Evolutionary conservation across 306 rosid genomes (phyloP), one percentile per base, ranked within the genome.

Genomic region (Astragalus membranaceus): DNA sequence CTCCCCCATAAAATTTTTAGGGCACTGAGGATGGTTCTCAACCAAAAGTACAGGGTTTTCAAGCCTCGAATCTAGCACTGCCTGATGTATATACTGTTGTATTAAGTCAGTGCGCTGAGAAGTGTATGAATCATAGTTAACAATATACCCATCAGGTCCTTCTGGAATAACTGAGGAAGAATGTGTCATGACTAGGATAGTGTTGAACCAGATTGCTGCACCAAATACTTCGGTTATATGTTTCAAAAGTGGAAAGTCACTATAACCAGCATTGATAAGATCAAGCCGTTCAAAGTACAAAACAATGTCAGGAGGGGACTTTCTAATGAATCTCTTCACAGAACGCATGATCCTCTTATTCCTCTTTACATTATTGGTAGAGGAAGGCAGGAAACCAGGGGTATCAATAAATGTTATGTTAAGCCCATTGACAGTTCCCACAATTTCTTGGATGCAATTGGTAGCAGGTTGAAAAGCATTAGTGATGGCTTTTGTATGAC

Each of bases 391-490:
- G 72, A 95, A 83, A 69, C 99, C 99, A 42, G 99, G 99, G 64
- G 99, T 95, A 76, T 95, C 99, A 23, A 95, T 89, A 56, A 95
- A 62, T 6, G 86, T 83, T 70, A 89, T 65, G 79, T 73, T 84
- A 69, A 91, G 77, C 54, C 99, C 96, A 57, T 89, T 86, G 32
- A 89, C 69, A 50, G 78, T 83, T 76, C 97, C 99, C 49, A 75
- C 88, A 82, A 91, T 81, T 82, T 95, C 97, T 58, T 52, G 91
- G 75, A 95, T 86, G 68, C 72, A 53, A 69, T 82, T 83, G 60
- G 99, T 95, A 64, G 95, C 99, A 46, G 97, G 99, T 77, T 20
- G 95, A 83, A 91, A 95, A 69, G 99, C 92, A 83, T 89, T 85
- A 16, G 99, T 95, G 10, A 10, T 68, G 7, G 92, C 69, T 88